These are phyloP conservation scores for Cardiospermum halicacabum DNA, from an alignment of 345 rosid species.

Conservation along the genomic window DNA sequence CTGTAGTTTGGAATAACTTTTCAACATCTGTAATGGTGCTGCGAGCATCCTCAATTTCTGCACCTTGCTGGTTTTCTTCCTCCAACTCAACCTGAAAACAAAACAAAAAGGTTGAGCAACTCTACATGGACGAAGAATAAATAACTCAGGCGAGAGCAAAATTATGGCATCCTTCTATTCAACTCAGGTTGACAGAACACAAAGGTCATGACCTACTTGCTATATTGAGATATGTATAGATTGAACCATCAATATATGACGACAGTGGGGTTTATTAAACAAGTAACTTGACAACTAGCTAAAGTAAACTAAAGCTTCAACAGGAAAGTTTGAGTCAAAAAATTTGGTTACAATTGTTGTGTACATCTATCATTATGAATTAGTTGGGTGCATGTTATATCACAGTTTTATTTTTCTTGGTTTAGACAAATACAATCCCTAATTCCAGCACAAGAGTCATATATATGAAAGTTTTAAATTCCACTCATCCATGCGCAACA, in stretches of 20 bases:
- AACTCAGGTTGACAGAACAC: background rate
- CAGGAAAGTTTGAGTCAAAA: background rate
- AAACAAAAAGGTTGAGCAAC: background rate
- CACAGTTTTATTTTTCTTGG: background rate
- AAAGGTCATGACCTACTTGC: background rate
- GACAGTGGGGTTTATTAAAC: background rate
- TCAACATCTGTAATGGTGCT: conserved; percentile 57
- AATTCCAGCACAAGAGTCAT: background rate
- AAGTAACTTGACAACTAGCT: background rate
- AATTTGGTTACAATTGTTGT: background rate
- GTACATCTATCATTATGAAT: background rate
- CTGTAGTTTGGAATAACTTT: conserved; percentile 48
- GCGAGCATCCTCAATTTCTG: conserved; percentile 62
- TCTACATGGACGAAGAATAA: background rate
- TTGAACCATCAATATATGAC: background rate
- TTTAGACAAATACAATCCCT: background rate
- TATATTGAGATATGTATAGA: background rate
- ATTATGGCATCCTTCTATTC: background rate
- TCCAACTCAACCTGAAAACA: conserved; percentile 56
- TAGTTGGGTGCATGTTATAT: background rate
- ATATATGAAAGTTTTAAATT: background rate
- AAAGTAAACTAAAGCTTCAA: background rate
- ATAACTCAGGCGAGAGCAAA: background rate
- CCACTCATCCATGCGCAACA: background rate
- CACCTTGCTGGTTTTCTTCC: conserved; percentile 50